Percentiles rank a stretch among this genome's conserved stretches.
Evolutionary conservation across 257 asterid species (phyloP).

Genomic region (Plantago ovata): DNA sequence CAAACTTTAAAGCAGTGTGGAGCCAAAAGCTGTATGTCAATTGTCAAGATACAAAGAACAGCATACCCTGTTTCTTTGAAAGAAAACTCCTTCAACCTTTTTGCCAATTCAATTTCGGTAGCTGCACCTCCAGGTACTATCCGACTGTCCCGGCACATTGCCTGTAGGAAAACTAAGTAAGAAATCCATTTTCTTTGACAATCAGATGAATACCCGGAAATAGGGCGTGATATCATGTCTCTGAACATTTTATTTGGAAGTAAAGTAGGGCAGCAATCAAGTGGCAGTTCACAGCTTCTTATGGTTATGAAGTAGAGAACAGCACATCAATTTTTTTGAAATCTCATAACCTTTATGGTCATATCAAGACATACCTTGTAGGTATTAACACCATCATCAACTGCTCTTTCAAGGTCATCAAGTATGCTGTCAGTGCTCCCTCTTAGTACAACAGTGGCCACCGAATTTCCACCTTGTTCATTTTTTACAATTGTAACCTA

Average conservation of each 20-base stretch:
- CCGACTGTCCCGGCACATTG: constrained; percentile 98
- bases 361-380: constrained; percentile 64
- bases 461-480: constrained; percentile 95
- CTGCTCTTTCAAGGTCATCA: constrained; percentile 96
- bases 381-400: constrained; percentile 91
- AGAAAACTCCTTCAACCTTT: constrained; percentile 86
- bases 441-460: constrained; percentile 83
- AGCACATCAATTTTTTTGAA: constrained; percentile 10
- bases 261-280: not conserved
- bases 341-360: constrained; percentile 1
- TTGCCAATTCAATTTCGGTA: constrained; percentile 89
- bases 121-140: constrained; percentile 98
- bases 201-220: not conserved
- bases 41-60: not conserved
- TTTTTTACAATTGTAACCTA: constrained; percentile 95
- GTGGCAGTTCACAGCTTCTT: too few species aligned
- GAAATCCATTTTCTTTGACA: not conserved
- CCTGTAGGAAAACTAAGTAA: constrained; percentile 41
- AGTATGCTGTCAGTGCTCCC: constrained; percentile 95
- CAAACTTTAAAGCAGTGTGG: not conserved
- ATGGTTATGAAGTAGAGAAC: not conserved
- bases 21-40: not conserved
- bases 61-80: constrained; percentile 89
- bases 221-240: too few species aligned
- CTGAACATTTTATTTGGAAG: not conserved